Base-by-base conservation (phyloP, 208 protist species). In the Acanthamoeba castellanii region DNA sequence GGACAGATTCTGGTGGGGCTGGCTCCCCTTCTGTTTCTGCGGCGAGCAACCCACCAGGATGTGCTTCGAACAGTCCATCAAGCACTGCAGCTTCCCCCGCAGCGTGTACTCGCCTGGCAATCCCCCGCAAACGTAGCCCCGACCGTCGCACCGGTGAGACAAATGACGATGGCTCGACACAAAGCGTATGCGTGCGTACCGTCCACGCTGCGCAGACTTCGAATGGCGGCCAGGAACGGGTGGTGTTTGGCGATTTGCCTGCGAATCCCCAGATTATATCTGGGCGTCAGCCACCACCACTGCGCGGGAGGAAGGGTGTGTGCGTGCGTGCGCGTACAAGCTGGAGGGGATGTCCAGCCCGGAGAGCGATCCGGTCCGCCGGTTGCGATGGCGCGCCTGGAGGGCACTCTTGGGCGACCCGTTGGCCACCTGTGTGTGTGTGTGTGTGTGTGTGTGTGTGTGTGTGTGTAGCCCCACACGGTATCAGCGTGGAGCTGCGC, bases 11-110 rank as follows among this genome's bases (percentile, higher is more conserved):
- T n/a, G 68, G 68, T 22, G 76, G 11, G 59, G 59, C 20, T 6
- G 76, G 14, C 45, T 11, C 8, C n/a, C 76, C 76, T 37, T 85
- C 18, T 42, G 22, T n/a, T 57, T 85, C 47, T 85, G 76, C 14
- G 52, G 85, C 27, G 85, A 92, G 57, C 85, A 92, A n/a, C 85
- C 52, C 22, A 45, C 32, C 9, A 92, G 61, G 61, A 92, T 92
- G 32, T 92, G 85, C 57, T 72, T 92, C n/a, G 85, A 92, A 34
- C 25, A 45, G 30, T 92, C 85, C 85, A 92, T 72, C 16, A 92
- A 32, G 57, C 85, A 92, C 57, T 92, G 85, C 18, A 92, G 85
- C 85, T 92, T 92, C 6, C 85, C 85, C 25, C 55, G 27, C 16
- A 92, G 52, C 20, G 85, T 92, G 32, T 47, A n/a, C 61, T 92